Evolutionary conservation across 768 basidiomycete genomes (phyloP).

Genomic region (Boletus sp.): DNA sequence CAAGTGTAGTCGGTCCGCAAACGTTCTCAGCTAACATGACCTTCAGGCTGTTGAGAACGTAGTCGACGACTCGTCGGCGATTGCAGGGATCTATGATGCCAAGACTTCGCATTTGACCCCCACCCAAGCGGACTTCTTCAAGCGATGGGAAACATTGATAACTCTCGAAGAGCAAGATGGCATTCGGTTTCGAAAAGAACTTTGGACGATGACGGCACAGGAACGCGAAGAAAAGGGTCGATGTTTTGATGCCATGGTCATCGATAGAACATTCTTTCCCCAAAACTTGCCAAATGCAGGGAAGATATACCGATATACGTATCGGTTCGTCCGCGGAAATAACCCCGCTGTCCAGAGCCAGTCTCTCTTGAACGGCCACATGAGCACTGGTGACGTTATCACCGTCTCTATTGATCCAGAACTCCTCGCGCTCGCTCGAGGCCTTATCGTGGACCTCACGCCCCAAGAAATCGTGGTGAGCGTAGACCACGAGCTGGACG

Average conservation of each 20-base stretch:
- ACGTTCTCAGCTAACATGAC: slow-evolving; percentile 1
- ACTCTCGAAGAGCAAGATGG: slow-evolving; percentile 86
- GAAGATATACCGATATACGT: slow-evolving; percentile 78
- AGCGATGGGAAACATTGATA: slow-evolving; percentile 85
- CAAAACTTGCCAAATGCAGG: slow-evolving; percentile 28
- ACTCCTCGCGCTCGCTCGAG: slow-evolving; percentile 79
- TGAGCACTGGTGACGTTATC: slow-evolving; percentile 78
- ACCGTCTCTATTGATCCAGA: slow-evolving; percentile 85
- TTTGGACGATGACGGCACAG: slow-evolving; percentile 86
- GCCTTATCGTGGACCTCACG: slow-evolving; percentile 75
- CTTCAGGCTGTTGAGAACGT: slow-evolving; percentile 68
- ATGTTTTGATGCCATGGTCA: slow-evolving; percentile 79
- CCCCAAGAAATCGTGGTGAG: slow-evolving; percentile 68
- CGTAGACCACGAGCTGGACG: slow-evolving; percentile 75
- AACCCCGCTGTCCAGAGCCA: slow-evolving; percentile 5
- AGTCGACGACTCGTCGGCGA: slow-evolving; percentile 48
- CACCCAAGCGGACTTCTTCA: slow-evolving; percentile 74
- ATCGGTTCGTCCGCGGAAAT: slow-evolving; percentile 57
- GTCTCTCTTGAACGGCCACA: slow-evolving; percentile 70
- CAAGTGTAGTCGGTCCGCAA: slow-evolving; percentile 23
- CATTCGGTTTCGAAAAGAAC: slow-evolving; percentile 79
- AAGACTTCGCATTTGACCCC: slow-evolving; percentile 81
- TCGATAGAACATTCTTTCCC: slow-evolving; percentile 47
- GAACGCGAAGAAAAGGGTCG: slow-evolving; percentile 81
- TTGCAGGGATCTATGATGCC: slow-evolving; percentile 65